phyloP scores from a whole-genome alignment of 1,284 basidiomycete genomes.

The Crucibulum cyathiforme region DNA sequence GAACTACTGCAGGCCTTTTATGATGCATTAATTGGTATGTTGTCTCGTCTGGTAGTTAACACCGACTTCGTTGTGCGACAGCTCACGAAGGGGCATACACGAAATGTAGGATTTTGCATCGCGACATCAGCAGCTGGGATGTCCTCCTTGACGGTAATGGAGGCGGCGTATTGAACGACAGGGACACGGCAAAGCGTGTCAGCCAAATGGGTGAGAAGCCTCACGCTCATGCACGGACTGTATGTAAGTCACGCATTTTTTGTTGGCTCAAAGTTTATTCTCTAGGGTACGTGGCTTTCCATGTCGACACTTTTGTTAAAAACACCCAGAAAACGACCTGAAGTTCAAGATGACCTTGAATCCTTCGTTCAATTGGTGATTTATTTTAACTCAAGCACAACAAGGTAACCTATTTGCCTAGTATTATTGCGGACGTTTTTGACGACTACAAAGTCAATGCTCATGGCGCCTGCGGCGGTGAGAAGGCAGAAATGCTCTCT shows the following conservation, averaged over 20 bases:
- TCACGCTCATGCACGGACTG: too few species aligned
- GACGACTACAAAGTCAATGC: not conserved
- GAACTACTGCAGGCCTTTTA: slow-evolving; percentile 7
- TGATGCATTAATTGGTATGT: slow-evolving; percentile 12
- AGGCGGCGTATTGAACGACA: slow-evolving; percentile 39
- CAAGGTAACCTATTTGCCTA: not conserved
- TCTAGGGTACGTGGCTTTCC: slow-evolving; percentile 14
- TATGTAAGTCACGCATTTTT: not conserved
- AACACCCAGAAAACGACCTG: not conserved
- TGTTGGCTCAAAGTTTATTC: too few species aligned
- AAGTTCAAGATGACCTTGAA: slow-evolving; percentile 11
- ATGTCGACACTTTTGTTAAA: slow-evolving; percentile 8
- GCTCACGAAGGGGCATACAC: slow-evolving; percentile 32
- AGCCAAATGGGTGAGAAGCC: too few species aligned
- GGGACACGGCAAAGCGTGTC: slow-evolving; percentile 31
- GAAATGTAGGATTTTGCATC: slow-evolving; percentile 31
- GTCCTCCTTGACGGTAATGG: slow-evolving; percentile 29
- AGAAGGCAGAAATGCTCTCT: not conserved
- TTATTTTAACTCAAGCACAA: not conserved
- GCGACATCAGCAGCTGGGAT: slow-evolving; percentile 42
- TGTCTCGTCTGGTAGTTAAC: not conserved
- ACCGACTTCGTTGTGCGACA: slow-evolving; percentile 6
- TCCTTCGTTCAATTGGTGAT: slow-evolving; percentile 9
- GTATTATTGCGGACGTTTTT: not conserved
- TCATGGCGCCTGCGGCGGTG: not conserved